A percentile compares a stretch with the other conserved stretches of the same genome.
Evolutionary conservation across 192 early-diverging fungal species (phyloP).

Genomic region (Backusella luteola): DNA sequence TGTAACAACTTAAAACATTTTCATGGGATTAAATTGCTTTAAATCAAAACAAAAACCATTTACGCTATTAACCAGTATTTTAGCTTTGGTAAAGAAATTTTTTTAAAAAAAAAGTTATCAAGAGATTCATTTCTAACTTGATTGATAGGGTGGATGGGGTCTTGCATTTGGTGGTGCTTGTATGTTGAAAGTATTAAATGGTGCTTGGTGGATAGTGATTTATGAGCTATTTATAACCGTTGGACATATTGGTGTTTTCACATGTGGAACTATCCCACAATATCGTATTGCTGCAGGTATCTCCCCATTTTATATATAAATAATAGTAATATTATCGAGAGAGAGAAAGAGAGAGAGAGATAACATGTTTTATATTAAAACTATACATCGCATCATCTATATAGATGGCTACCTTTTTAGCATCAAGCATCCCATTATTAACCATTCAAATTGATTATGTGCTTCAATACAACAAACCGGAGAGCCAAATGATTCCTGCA

Average conservation of each 20-base stretch:
- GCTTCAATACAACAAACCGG: neutral
- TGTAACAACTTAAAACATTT: neutral
- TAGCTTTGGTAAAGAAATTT: neutral
- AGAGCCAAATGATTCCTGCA: neutral
- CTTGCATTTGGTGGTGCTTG: conserved; percentile 30
- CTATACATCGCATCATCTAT: neutral
- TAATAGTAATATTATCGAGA: neutral
- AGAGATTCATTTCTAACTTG: too few species aligned
- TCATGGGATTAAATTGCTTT: neutral
- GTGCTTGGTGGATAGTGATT: conserved; percentile 35
- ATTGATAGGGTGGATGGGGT: conserved; percentile 27
- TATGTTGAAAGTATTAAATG: conserved; percentile 13
- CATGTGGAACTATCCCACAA: conserved; percentile 10
- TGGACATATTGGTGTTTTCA: conserved; percentile 8
- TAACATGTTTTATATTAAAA: neutral
- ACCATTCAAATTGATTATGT: conserved; percentile 19
- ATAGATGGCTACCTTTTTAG: conserved; percentile 31
- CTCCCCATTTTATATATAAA: neutral
- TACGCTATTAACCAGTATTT: neutral
- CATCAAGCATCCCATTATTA: conserved; percentile 23
- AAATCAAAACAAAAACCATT: conserved; percentile 1
- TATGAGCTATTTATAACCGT: conserved; percentile 31
- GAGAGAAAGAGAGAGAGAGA: neutral
- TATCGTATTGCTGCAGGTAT: conserved; percentile 35
- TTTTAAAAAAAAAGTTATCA: neutral